Base-by-base conservation (phyloP, 2,329 filamentous ascomycete genomes). In the Colletotrichum sp. region DNA sequence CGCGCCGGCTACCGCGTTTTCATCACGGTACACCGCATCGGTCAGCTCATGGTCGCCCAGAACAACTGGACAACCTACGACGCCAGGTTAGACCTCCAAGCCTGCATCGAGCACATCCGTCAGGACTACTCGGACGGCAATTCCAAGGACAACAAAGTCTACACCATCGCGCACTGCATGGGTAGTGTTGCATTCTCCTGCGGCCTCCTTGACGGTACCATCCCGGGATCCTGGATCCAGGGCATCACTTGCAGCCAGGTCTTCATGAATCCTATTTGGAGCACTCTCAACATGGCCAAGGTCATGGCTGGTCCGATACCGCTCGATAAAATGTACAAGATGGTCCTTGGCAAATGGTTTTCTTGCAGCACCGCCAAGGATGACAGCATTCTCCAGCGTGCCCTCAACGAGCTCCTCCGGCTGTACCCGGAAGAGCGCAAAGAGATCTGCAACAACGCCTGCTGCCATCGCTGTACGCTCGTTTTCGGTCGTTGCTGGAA, bases 401-500 rank as follows among this genome's bases (percentile, higher is more conserved):
- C 81, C 6, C 79, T 92, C 71, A 91, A 92, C 82, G 90, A 92
- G 80, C 39, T 87, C 5, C 83, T 93, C 52, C 87, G 92, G 1
- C 86, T 93, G 65, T 90, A 92, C 79, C 91, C 92, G 0, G 88
- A 89, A 58, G 82, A 83, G 13, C 84, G 87, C 10, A 82, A 84
- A 30, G 92, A 94, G 83, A 86, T 92, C 4, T 94, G 92, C 84
- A 90, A 87, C 80, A 92, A 88, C 76, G 89, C 90, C 3, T 87
- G 87, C 68, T 94, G 92, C 83, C 92, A 93, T 82, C 88, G 92
- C 18, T 86, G 87, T 69, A 88, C 87, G 7, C 83, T 94, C 28
- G 87, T 91, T 16, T 94, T 93, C 78, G 92, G 92, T 43, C 88
- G 90, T 76, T 90, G 87, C 82, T 94, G 92, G 92, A 91, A 89